These are phyloP conservation scores for Yarrowia porcina DNA, from an alignment of 805 yeast genomes.

Conservation along the genomic window DNA sequence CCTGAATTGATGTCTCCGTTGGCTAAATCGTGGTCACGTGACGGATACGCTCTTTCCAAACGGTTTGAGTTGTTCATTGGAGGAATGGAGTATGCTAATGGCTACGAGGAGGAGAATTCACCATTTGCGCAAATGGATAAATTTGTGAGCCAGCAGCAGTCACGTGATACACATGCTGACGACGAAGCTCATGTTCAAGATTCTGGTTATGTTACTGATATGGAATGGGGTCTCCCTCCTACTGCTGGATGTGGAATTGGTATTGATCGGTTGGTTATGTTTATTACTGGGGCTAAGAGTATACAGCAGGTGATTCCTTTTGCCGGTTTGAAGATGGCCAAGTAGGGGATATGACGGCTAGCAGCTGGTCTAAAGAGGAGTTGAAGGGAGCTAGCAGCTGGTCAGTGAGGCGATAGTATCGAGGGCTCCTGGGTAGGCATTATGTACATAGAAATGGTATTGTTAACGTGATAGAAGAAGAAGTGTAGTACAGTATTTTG, in stretches of 20 bases:
- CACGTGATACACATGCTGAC: constrained; percentile 51
- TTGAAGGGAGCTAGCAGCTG: no score
- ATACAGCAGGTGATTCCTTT: constrained; percentile 44
- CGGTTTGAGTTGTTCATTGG: constrained; percentile 82
- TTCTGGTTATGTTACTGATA: constrained; percentile 59
- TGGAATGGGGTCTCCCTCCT: constrained; percentile 96
- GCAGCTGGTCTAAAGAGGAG: no score
- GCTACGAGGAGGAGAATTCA: constrained; percentile 94
- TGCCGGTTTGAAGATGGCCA: constrained; percentile 32
- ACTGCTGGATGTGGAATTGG: constrained; percentile 99
- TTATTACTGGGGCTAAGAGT: constrained; percentile 58
- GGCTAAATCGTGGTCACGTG: constrained; percentile 58
- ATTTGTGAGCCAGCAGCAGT: constrained; percentile 37
- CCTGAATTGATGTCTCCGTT: constrained; percentile 85
- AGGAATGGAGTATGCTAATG: constrained; percentile 81
- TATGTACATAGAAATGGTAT: no score
- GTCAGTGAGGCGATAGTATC: no score
- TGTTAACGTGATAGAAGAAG: no score
- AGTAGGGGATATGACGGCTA: constrained; percentile 28
- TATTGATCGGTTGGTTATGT: constrained; percentile 81
- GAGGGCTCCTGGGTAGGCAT: no score
- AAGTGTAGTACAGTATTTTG: no score
- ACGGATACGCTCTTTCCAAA: constrained; percentile 40
- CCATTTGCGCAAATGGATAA: constrained; percentile 61
- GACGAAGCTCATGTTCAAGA: constrained; percentile 70